Percentiles rank a stretch among this genome's conserved stretches.
Conservation (phyloP, 352 stramenopile species). For the Phytophthora cajani region DNA sequence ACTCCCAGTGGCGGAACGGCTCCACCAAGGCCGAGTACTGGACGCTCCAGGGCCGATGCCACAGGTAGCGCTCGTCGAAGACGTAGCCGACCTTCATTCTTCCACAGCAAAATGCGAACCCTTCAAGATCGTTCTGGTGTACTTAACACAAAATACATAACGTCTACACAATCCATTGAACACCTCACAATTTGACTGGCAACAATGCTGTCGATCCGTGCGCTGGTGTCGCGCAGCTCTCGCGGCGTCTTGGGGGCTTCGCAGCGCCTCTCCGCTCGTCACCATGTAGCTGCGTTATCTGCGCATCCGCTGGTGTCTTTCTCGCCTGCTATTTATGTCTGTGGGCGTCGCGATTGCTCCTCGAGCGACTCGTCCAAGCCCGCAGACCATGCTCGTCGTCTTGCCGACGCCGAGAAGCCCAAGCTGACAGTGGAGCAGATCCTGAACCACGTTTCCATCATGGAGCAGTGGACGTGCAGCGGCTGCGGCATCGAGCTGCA, state of each 20-base stretch:
- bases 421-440: slow-evolving; percentile 63
- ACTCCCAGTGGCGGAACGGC: slow-evolving; percentile 83
- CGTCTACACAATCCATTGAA: background rate
- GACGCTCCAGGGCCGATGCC: slow-evolving; percentile 68
- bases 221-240: slow-evolving; percentile 25
- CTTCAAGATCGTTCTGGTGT: background rate
- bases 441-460: slow-evolving; percentile 75
- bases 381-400: background rate
- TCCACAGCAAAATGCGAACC: background rate
- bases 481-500: slow-evolving; percentile 86
- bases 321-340: slow-evolving; percentile 2
- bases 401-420: slow-evolving; percentile 3
- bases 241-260: slow-evolving; percentile 4
- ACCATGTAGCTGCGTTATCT: slow-evolving; percentile 10
- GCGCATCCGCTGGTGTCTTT: slow-evolving; percentile 1
- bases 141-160: background rate
- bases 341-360: slow-evolving; percentile 30
- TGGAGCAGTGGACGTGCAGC: slow-evolving; percentile 86
- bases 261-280: slow-evolving; percentile 4
- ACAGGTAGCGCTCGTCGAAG: slow-evolving; percentile 84
- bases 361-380: slow-evolving; percentile 12
- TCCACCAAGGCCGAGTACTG: slow-evolving; percentile 60
- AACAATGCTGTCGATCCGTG: slow-evolving; percentile 30
- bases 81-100: slow-evolving; percentile 66
- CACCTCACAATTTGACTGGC: slow-evolving; percentile 34